phyloP scores from a whole-genome alignment of 2,329 filamentous ascomycete genomes.

The Pochonia chlamydosporia region DNA sequence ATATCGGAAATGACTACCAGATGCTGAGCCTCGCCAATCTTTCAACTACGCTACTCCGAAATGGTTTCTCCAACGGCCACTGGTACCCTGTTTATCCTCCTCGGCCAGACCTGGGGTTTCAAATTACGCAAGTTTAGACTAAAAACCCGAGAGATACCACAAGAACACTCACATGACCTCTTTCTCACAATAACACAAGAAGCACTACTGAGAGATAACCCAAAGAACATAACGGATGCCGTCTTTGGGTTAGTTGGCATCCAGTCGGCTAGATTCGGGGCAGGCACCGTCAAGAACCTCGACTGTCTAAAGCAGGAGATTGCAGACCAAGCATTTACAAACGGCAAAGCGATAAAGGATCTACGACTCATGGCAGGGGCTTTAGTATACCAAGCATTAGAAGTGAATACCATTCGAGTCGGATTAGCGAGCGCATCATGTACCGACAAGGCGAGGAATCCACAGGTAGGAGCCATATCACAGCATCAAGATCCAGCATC shows the following conservation, averaged over 20 bases:
- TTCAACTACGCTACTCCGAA: too few relatives aligned
- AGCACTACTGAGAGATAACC: not conserved
- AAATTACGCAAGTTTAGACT: too few relatives aligned
- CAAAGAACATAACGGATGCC: not conserved
- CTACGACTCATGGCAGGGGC: slow-evolving; percentile 48
- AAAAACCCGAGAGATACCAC: not conserved
- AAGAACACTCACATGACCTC: slow-evolving; percentile 1
- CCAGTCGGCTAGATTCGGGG: slow-evolving; percentile 9
- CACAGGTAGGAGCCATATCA: slow-evolving; percentile 57
- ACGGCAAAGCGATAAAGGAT: slow-evolving; percentile 47
- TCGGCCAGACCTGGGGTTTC: too few relatives aligned
- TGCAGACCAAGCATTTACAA: slow-evolving; percentile 55
- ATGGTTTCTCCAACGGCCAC: too few relatives aligned
- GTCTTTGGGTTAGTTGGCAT: slow-evolving; percentile 1
- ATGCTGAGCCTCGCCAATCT: too few relatives aligned
- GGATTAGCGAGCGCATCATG: slow-evolving; percentile 42
- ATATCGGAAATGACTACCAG: too few relatives aligned
- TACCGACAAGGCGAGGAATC: slow-evolving; percentile 51
- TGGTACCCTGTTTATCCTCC: too few relatives aligned
- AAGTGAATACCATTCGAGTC: slow-evolving; percentile 38
- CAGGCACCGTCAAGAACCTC: slow-evolving; percentile 36
- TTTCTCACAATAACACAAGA: not conserved
- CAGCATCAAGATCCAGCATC: slow-evolving; percentile 66
- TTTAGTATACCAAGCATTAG: slow-evolving; percentile 49
- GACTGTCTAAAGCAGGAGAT: slow-evolving; percentile 42